Percentiles rank a stretch among this genome's conserved stretches.
Evolutionary conservation across 768 basidiomycete species (phyloP).

Genomic region (Dendrothele bispora): DNA sequence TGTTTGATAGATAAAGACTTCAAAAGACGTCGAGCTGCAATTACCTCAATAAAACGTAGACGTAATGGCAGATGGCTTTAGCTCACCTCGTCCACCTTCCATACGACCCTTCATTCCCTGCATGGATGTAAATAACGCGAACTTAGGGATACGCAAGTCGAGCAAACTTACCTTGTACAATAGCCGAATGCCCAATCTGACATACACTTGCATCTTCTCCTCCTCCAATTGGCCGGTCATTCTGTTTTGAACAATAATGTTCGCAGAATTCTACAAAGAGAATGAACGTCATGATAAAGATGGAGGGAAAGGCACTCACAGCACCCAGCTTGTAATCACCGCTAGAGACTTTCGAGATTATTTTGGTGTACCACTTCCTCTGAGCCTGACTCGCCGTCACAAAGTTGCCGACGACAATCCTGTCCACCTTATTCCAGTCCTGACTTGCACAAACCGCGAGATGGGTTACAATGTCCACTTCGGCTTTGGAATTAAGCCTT

Average conservation of each 20-base stretch:
- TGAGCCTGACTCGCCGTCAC: constrained; percentile 95
- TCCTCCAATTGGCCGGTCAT: constrained; percentile 90
- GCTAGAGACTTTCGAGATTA: constrained; percentile 81
- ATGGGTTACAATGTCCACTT: constrained; percentile 95
- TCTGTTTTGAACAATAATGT: constrained; percentile 96
- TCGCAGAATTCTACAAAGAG: constrained; percentile 79
- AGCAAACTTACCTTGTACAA: constrained; percentile 68
- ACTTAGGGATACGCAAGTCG: neutral
- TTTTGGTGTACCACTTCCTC: constrained; percentile 94
- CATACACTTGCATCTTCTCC: constrained; percentile 97
- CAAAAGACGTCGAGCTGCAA: constrained; percentile 74
- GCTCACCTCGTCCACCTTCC: constrained; percentile 67
- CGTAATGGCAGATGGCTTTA: neutral
- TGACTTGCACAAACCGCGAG: constrained; percentile 93
- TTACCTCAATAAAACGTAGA: neutral
- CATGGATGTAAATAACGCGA: neutral
- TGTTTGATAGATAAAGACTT: constrained; percentile 93
- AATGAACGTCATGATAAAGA: constrained; percentile 6
- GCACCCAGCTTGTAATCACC: constrained; percentile 92
- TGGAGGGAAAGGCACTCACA: constrained; percentile 42
- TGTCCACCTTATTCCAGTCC: constrained; percentile 88
- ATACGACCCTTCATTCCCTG: constrained; percentile 83
- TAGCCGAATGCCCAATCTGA: constrained; percentile 87
- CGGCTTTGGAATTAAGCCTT: constrained; percentile 80
- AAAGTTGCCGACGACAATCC: constrained; percentile 91